Evolutionary conservation across 331 rosid species (phyloP).

Genomic region (Rosa hybrid): DNA sequence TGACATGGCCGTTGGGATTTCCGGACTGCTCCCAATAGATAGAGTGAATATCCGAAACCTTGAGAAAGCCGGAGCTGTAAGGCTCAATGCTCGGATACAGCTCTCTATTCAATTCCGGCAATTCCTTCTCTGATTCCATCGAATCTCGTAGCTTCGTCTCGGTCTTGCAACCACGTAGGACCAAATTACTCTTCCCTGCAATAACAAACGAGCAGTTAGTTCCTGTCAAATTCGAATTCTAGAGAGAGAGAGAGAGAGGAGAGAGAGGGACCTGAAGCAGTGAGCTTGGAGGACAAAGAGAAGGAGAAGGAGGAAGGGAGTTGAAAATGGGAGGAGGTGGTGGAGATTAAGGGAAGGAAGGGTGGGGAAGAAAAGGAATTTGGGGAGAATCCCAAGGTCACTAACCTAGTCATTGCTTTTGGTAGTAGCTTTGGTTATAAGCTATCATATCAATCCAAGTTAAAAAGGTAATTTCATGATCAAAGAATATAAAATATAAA

Average conservation of each 20-base stretch:
- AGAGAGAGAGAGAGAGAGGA: slow-evolving; percentile 20
- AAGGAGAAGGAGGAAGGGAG: background rate
- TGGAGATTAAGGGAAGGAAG: slow-evolving; percentile 6
- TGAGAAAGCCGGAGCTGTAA: slow-evolving; percentile 60
- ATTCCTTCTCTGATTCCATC: slow-evolving; percentile 63
- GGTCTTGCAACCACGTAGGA: slow-evolving; percentile 38
- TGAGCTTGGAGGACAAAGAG: slow-evolving; percentile 10
- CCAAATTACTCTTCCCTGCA: slow-evolving; percentile 42
- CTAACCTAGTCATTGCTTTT: slow-evolving; percentile 26
- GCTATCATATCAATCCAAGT: background rate
- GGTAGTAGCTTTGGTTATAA: background rate
- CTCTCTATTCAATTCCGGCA: slow-evolving; percentile 40
- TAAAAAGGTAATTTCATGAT: background rate
- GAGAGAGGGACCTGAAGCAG: slow-evolving; percentile 32
- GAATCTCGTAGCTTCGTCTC: slow-evolving; percentile 29
- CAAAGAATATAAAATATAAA: background rate
- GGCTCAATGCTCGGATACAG: slow-evolving; percentile 69
- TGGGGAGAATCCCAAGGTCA: background rate
- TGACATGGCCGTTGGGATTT: slow-evolving; percentile 81
- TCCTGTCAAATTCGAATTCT: slow-evolving; percentile 17
- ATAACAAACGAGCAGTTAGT: slow-evolving; percentile 4
- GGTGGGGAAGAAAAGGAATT: background rate
- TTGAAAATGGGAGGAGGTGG: background rate
- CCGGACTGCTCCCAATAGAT: slow-evolving; percentile 97
- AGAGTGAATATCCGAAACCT: slow-evolving; percentile 78